Evolutionary conservation across 805 yeast genomes (phyloP), one percentile per base, ranked within the genome.

Genomic region (Spathaspora sp.): DNA sequence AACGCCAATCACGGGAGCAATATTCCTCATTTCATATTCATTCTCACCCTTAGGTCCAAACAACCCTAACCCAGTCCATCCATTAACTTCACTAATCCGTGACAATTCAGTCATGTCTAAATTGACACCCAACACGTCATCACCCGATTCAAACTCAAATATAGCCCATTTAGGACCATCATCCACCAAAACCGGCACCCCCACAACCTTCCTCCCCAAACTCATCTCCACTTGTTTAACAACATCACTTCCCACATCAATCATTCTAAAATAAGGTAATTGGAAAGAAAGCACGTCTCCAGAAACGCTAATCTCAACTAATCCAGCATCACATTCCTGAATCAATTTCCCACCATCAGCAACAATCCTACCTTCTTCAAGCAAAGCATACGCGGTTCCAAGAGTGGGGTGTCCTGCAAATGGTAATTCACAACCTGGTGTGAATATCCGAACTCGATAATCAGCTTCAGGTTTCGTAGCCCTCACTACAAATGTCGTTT

Each of bases 401-500:
- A 82, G 56, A 0, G 85, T 82, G 2, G 87, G 87, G 56, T 82
- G 87, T 5, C 87, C 87, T 1, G 87, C 86, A 67, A 82, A 82
- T 7, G 84, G 83, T 20, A 82, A 59, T 56, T 82, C 86, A 2
- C 44, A 42, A 2, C 42, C 54, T 1, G 82, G 78, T 0, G 78
- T 68, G 59, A 80, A 82, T 3, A 82, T 82, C 31, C 84, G 65
- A 5, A 81, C 63, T 49, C 61, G 67, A 61, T 81, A 82, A 59
- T 78, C 79, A 4, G 79, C 80, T 6, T 59, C 57, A 1, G 60
- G 50, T 9, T 54, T 54, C 0, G 76, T 68, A 6, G 82, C 74
- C 26, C 70, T 72, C 44, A 69, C 60, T 8, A 82, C 65, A 56
- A 82, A 82, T 0, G 83, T 77, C 0, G 86, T 79, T 53, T 82